A percentile compares a stretch with the other conserved stretches of the same genome.
Evolutionary conservation across 805 yeast species (phyloP).

Genomic region (Wickerhamomyces rabaulensis): DNA sequence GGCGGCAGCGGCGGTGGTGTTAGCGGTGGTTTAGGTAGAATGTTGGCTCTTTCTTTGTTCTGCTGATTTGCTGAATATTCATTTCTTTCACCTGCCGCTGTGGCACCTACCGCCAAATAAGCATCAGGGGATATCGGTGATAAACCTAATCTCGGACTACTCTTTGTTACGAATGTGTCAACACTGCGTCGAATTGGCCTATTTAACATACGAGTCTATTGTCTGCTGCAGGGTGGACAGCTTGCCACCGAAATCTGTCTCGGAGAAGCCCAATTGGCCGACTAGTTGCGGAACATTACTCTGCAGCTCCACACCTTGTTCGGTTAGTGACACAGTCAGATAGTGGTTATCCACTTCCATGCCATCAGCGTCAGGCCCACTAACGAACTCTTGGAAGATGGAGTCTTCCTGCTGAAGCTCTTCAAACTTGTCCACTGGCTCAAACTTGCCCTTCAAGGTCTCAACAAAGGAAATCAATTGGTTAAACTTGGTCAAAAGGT

Average conservation of each 20-base stretch:
- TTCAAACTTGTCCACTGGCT: constrained; percentile 3
- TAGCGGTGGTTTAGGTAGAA: too few relatives aligned
- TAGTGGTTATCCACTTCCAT: constrained; percentile 1
- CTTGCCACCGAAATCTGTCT: background rate
- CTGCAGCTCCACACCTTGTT: constrained; percentile 3
- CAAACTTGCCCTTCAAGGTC: background rate
- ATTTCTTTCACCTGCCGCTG: too few relatives aligned
- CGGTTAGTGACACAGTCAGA: constrained; percentile 4
- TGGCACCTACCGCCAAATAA: background rate
- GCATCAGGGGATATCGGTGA: background rate
- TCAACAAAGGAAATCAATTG: constrained; percentile 1
- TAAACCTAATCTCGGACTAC: background rate
- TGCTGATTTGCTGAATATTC: too few relatives aligned
- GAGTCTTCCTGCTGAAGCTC: constrained; percentile 4
- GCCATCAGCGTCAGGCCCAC: background rate
- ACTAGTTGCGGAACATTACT: constrained; percentile 2
- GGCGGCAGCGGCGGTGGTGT: background rate
- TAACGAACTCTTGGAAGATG: constrained; percentile 7
- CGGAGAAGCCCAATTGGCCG: background rate
- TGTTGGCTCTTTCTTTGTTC: too few relatives aligned
- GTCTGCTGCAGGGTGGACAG: background rate
- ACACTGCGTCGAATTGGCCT: background rate
- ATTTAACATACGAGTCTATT: background rate
- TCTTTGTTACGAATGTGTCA: background rate
- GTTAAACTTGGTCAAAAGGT: background rate